Evolutionary conservation across 768 basidiomycete species (phyloP).

Genomic region (Rhodosporidiobolus odoratus): DNA sequence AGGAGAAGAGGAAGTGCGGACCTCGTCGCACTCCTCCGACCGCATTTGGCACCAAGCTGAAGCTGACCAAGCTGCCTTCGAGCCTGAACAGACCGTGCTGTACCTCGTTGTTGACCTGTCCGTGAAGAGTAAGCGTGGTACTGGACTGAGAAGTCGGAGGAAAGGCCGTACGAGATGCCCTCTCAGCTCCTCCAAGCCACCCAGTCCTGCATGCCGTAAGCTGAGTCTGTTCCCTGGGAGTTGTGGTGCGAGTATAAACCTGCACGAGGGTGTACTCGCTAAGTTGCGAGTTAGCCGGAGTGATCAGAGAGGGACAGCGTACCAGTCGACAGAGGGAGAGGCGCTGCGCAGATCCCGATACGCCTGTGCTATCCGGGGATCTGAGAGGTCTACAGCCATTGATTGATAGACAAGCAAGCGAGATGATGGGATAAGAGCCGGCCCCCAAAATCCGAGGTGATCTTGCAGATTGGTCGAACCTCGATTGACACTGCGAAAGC

Average conservation of each 20-base stretch:
- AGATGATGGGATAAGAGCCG: too few species aligned
- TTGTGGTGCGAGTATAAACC: constrained; percentile 4
- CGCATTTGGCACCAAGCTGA: background rate
- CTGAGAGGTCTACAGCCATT: too few species aligned
- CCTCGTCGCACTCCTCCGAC: constrained; percentile 26
- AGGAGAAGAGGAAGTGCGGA: background rate
- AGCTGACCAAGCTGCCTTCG: background rate
- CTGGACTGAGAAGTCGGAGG: background rate
- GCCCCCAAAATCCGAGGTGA: too few species aligned
- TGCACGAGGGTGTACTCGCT: background rate
- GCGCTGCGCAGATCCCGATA: background rate
- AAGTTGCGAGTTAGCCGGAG: background rate
- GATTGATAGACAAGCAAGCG: too few species aligned
- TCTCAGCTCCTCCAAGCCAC: constrained; percentile 3
- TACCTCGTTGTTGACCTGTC: constrained; percentile 5
- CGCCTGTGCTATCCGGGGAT: background rate
- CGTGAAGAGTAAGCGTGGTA: background rate
- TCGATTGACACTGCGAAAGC: too few species aligned
- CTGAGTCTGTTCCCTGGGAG: background rate
- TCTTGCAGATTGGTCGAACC: too few species aligned
- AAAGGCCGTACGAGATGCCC: background rate
- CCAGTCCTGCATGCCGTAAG: background rate
- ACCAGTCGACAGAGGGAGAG: constrained; percentile 9
- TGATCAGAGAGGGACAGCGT: background rate
- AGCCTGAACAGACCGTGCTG: constrained; percentile 7